Base-by-base conservation (phyloP, 805 yeast genomes). In the Candida pseudofarinosa region DNA sequence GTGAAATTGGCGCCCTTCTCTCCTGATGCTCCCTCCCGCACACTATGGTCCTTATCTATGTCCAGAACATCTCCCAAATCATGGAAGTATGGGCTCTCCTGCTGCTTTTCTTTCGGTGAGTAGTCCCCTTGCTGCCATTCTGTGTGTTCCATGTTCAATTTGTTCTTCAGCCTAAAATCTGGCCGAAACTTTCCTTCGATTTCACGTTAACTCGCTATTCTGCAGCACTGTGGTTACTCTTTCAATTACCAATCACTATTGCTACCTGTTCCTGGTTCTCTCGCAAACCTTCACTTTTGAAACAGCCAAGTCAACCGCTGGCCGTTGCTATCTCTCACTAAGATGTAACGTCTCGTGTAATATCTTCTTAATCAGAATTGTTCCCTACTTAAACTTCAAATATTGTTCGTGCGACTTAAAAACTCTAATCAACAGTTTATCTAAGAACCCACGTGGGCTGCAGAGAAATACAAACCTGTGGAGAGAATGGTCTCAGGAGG, bases 101-200 rank as follows among this genome's bases (percentile, higher is more conserved):
- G 53, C 3, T 34, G 33, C 35, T 50, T 49, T 18, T 19, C 39
- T n/a, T 42, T 40, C 6, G 54, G 52, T 33, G 48, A 45, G 23
- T 37, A 37, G 6, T n/a, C 39, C 26, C 45, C 42, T n/a, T 42
- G 34, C 10, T 39, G 34, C 56, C 56, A 52, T 35, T 49, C 53
- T 35, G 33, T 48, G 38, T 45, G 51, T 35, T 50, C 55, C 55
- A 53, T 53, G 39, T 33, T 44, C 15, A 16, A 33, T 40, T 34
- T 18, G 34, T 35, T 14, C 19, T 15, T 39, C 15, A 15, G 14
- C 33, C 18, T 12, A 20, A 19, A n/a, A 13, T 15, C 12, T 4
- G 16, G 3, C 37, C 16, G 18, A 19, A 18, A 8, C 16, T 34
- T 14, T 33, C 28, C 28, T 23, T 23, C 28, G 28, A 23, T 23